phyloP scores from a whole-genome alignment of 495 filamentous ascomycete species.

The Trichoderma gamsii region DNA sequence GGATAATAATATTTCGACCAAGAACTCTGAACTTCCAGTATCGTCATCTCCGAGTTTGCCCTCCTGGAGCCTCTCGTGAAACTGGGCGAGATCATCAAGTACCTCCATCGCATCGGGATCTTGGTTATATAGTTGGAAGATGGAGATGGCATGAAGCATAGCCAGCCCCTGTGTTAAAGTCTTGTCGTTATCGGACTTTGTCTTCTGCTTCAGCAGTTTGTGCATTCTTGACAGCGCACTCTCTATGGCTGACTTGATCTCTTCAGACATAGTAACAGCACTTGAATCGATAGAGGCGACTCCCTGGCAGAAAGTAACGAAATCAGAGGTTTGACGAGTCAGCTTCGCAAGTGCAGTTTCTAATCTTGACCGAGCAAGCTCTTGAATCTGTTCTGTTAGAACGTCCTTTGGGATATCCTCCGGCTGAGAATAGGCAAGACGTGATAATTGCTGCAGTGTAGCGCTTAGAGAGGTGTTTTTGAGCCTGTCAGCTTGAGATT shows the following conservation, averaged over 20 bases:
- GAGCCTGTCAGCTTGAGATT: slow-evolving; percentile 9
- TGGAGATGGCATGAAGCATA: slow-evolving; percentile 75
- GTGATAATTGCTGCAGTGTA: slow-evolving; percentile 40
- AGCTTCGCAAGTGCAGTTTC: slow-evolving; percentile 59
- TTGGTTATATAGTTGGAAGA: slow-evolving; percentile 84
- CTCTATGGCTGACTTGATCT: slow-evolving; percentile 52
- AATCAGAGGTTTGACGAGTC: slow-evolving; percentile 54
- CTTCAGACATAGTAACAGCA: slow-evolving; percentile 57
- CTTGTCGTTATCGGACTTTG: slow-evolving; percentile 32
- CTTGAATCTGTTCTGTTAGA: slow-evolving; percentile 54
- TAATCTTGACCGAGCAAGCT: slow-evolving; percentile 62
- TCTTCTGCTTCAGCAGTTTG: slow-evolving; percentile 57
- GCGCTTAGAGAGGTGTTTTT: slow-evolving; percentile 32
- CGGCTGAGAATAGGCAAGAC: slow-evolving; percentile 47
- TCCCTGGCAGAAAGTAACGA: slow-evolving; percentile 42
- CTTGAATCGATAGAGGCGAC: slow-evolving; percentile 41
- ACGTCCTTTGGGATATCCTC: slow-evolving; percentile 17
- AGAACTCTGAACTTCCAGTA: slow-evolving; percentile 58
- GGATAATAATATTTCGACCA: slow-evolving; percentile 82
- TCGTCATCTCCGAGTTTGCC: slow-evolving; percentile 29
- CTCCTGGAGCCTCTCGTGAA: slow-evolving; percentile 51
- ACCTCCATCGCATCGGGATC: slow-evolving; percentile 66
- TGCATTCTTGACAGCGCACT: slow-evolving; percentile 59
- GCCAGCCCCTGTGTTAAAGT: slow-evolving; percentile 56
- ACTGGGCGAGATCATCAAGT: slow-evolving; percentile 33